phyloP scores from a whole-genome alignment of 1,284 basidiomycete genomes.

The Ganoderma resinaceum region DNA sequence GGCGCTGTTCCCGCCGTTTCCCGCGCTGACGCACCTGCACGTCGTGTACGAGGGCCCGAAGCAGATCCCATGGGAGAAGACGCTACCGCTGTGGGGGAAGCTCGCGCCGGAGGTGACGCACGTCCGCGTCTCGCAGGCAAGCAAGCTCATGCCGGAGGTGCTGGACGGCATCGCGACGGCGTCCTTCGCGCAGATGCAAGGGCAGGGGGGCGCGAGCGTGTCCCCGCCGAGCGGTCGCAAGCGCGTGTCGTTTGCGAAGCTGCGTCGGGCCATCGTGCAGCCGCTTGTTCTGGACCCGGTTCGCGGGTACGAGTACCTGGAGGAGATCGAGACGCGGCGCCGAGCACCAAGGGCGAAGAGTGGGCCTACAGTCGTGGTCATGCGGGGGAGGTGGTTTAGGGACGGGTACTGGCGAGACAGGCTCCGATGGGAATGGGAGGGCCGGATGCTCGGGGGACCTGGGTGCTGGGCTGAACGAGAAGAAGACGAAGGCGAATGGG shows the following conservation, averaged over 20 bases:
- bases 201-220: not conserved
- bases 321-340: not conserved
- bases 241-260: slow-evolving; percentile 12
- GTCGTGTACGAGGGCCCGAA: slow-evolving; percentile 26
- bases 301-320: slow-evolving; percentile 14
- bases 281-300: slow-evolving; percentile 20
- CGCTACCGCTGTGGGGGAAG: slow-evolving; percentile 20
- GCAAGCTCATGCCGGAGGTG: slow-evolving; percentile 23
- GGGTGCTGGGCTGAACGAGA: slow-evolving; percentile 23
- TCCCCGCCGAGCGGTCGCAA: not conserved
- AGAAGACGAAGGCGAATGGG: slow-evolving; percentile 27
- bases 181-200: slow-evolving; percentile 6
- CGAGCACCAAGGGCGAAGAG: slow-evolving; percentile 1
- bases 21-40: slow-evolving; percentile 26
- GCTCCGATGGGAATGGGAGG: slow-evolving; percentile 28
- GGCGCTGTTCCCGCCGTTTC: slow-evolving; percentile 11
- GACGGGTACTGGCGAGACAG: slow-evolving; percentile 22
- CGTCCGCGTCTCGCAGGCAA: slow-evolving; percentile 25
- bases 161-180: slow-evolving; percentile 11
- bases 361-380: slow-evolving; percentile 16
- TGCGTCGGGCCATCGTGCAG: slow-evolving; percentile 23
- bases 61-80: slow-evolving; percentile 22
- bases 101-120: slow-evolving; percentile 25
- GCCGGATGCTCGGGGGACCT: slow-evolving; percentile 14
- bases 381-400: slow-evolving; percentile 21